Evolutionary conservation across 495 filamentous ascomycete genomes (phyloP).

Genomic region (Neurospora sp.): DNA sequence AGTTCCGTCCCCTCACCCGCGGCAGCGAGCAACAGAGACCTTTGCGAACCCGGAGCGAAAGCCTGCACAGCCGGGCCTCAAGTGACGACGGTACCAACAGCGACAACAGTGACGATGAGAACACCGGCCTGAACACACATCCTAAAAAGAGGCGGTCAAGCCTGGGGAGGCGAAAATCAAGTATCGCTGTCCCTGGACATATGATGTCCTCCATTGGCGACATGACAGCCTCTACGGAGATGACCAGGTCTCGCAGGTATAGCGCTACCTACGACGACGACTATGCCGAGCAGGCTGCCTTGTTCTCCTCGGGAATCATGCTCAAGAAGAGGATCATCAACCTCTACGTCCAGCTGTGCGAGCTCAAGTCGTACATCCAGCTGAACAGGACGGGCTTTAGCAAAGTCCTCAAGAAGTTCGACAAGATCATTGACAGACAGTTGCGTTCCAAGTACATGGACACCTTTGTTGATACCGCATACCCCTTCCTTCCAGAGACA

Average conservation of each 20-base stretch:
- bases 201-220: conserved; percentile 37
- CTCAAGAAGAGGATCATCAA: conserved; percentile 84
- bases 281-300: conserved; percentile 59
- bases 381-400: conserved; percentile 92
- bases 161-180: conserved; percentile 26
- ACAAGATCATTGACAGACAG: conserved; percentile 82
- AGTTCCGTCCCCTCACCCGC: conserved; percentile 21
- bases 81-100: conserved; percentile 47
- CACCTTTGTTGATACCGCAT: conserved; percentile 56
- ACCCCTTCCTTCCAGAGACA: conserved; percentile 66
- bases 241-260: conserved; percentile 41
- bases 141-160: conserved; percentile 21
- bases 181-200: conserved; percentile 9
- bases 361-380: conserved; percentile 91
- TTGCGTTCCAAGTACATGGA: conserved; percentile 68
- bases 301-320: conserved; percentile 75
- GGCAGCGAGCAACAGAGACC: conserved; percentile 7
- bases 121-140: conserved; percentile 38
- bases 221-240: conserved; percentile 45
- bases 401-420: conserved; percentile 96
- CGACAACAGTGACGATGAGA: conserved; percentile 62
- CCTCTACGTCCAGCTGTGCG: conserved; percentile 87
- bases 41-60: conserved; percentile 20
- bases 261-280: conserved; percentile 63
- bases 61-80: conserved; percentile 32